Evolutionary conservation across 2,329 filamentous ascomycete genomes (phyloP).

Genomic region (Colletotrichum nymphaeae): DNA sequence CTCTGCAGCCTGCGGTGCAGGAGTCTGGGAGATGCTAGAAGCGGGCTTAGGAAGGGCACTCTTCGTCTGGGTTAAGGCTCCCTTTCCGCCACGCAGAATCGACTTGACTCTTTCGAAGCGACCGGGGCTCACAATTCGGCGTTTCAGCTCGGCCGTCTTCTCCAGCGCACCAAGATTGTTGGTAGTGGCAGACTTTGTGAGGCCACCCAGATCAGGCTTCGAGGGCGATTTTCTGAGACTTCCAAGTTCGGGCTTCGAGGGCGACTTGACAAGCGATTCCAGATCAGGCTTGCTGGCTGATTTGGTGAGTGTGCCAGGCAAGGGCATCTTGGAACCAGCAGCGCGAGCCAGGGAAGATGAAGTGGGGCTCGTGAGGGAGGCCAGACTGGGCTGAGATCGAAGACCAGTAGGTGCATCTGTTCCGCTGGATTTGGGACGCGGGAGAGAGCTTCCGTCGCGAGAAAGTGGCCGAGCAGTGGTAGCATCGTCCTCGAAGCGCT

Average conservation of each 20-base stretch:
- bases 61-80: constrained; percentile 51
- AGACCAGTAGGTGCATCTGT: constrained; percentile 49
- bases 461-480: constrained; percentile 73
- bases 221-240: constrained; percentile 61
- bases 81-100: constrained; percentile 60
- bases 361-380: constrained; percentile 80
- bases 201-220: constrained; percentile 55
- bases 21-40: constrained; percentile 56
- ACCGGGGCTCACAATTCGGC: constrained; percentile 58
- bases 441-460: constrained; percentile 60
- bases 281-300: constrained; percentile 36
- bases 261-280: constrained; percentile 51
- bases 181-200: constrained; percentile 60
- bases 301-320: constrained; percentile 54
- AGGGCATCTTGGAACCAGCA: constrained; percentile 65
- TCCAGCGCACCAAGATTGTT: constrained; percentile 52
- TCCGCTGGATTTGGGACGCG: constrained; percentile 59
- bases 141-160: constrained; percentile 47
- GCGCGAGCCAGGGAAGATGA: constrained; percentile 77
- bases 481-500: constrained; percentile 74
- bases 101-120: constrained; percentile 69
- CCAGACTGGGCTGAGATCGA: constrained; percentile 60
- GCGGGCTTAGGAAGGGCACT: constrained; percentile 61
- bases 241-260: constrained; percentile 59
- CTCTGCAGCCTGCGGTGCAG: constrained; percentile 56